phyloP scores from a whole-genome alignment of 768 basidiomycete species.

The Leccinellum luteum region DNA sequence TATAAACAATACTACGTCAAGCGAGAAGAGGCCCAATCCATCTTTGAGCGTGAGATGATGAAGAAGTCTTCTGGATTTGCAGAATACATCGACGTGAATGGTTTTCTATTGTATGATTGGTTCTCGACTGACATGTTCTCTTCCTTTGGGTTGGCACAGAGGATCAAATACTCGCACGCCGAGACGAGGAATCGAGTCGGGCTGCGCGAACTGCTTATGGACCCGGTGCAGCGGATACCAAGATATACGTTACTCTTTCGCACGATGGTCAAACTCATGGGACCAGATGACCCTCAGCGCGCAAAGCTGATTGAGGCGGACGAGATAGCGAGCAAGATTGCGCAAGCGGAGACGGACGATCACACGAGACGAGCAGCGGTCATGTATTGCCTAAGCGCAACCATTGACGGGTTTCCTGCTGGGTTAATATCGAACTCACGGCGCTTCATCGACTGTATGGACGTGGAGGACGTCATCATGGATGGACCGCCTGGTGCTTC shows the following conservation, averaged over 20 bases:
- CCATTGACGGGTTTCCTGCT: constrained; percentile 89
- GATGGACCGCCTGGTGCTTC: constrained; percentile 45
- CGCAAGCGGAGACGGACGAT: constrained; percentile 87
- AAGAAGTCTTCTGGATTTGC: constrained; percentile 80
- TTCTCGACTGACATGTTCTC: constrained; percentile 3
- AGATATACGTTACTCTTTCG: constrained; percentile 92
- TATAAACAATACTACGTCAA: constrained; percentile 91
- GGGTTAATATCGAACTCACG: constrained; percentile 86
- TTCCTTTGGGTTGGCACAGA: constrained; percentile 40
- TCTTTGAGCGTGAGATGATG: constrained; percentile 81
- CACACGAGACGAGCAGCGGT: constrained; percentile 86
- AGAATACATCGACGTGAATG: constrained; percentile 81
- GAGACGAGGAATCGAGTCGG: constrained; percentile 81
- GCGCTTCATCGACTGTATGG: constrained; percentile 87
- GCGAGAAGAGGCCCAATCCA: constrained; percentile 87
- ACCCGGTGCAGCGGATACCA: constrained; percentile 94
- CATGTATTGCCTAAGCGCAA: constrained; percentile 79
- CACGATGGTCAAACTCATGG: constrained; percentile 90
- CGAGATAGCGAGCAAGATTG: constrained; percentile 86
- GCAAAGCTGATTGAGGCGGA: constrained; percentile 79
- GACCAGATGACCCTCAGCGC: constrained; percentile 71
- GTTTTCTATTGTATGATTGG: constrained; percentile 6
- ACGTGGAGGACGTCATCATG: constrained; percentile 77
- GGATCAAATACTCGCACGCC: constrained; percentile 79
- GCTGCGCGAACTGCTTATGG: constrained; percentile 89